These are phyloP conservation scores for Kuraishia capsulata DNA, from an alignment of 805 yeast genomes.

Conservation along the genomic window DNA sequence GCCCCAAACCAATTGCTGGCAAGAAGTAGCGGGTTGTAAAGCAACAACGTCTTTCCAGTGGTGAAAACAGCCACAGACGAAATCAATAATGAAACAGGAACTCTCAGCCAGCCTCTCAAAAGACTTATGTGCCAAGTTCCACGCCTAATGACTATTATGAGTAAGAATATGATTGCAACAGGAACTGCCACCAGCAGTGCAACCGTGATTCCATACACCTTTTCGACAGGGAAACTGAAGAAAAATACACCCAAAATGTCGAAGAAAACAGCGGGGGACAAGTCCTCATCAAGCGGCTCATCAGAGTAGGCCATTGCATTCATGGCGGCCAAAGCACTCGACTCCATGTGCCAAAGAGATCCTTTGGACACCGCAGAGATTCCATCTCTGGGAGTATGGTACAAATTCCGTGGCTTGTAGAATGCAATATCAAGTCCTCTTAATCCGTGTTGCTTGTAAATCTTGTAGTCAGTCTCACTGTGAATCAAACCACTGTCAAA, in stretches of 20 bases:
- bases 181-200: constrained; percentile 48
- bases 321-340: constrained; percentile 56
- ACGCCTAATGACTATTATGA: constrained; percentile 35
- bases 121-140: constrained; percentile 36
- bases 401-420: constrained; percentile 72
- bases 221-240: constrained; percentile 40
- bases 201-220: constrained; percentile 43
- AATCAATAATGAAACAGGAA: constrained; percentile 46
- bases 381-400: constrained; percentile 72
- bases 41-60: constrained; percentile 29
- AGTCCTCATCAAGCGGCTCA: constrained; percentile 21
- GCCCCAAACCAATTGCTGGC: constrained; percentile 43
- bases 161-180: constrained; percentile 34
- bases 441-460: constrained; percentile 57
- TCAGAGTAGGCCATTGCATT: constrained; percentile 30
- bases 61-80: constrained; percentile 30
- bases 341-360: constrained; percentile 80
- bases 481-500: constrained; percentile 62
- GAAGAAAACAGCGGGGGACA: constrained; percentile 47
- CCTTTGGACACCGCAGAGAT: constrained; percentile 54
- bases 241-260: constrained; percentile 56
- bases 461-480: constrained; percentile 81
- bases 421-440: constrained; percentile 90
- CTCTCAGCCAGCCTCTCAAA: constrained; percentile 38
- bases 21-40: constrained; percentile 38